These are phyloP conservation scores for Pichia scutulata DNA, from an alignment of 805 yeast species.

Conservation along the genomic window DNA sequence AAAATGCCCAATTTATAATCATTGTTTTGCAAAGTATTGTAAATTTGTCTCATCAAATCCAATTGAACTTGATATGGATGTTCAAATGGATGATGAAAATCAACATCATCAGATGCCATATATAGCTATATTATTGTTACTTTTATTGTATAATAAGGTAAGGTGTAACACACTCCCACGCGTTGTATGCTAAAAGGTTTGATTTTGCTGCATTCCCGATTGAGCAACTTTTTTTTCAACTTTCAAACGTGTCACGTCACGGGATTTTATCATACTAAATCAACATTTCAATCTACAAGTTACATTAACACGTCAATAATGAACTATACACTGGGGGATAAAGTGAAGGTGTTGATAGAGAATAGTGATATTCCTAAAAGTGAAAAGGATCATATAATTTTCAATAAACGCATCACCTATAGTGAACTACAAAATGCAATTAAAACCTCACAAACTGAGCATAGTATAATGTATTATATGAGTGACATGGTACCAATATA, in stretches of 20 bases:
- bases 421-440: slow-evolving; percentile 16
- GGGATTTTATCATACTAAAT: too few species aligned
- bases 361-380: neutral
- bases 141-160: too few species aligned
- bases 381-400: slow-evolving; percentile 5
- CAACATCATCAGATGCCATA: neutral
- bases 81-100: slow-evolving; percentile 65
- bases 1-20: slow-evolving; percentile 65
- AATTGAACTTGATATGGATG: slow-evolving; percentile 72
- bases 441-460: neutral
- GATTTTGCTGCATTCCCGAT: too few species aligned
- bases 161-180: too few species aligned
- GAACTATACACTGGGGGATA: slow-evolving; percentile 7
- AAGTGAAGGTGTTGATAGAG: slow-evolving; percentile 2
- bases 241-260: neutral
- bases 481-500: slow-evolving; percentile 6
- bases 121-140: neutral
- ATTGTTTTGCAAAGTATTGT: slow-evolving; percentile 42
- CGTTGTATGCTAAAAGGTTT: too few species aligned
- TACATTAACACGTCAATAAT: too few species aligned
- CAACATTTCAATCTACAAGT: too few species aligned
- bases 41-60: slow-evolving; percentile 69
- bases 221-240: too few species aligned
- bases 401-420: slow-evolving; percentile 17
- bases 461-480: slow-evolving; percentile 5